A percentile compares a stretch with the other conserved stretches of the same genome.
phyloP scores from a whole-genome alignment of 345 rosid genomes.

The Linum tenue region DNA sequence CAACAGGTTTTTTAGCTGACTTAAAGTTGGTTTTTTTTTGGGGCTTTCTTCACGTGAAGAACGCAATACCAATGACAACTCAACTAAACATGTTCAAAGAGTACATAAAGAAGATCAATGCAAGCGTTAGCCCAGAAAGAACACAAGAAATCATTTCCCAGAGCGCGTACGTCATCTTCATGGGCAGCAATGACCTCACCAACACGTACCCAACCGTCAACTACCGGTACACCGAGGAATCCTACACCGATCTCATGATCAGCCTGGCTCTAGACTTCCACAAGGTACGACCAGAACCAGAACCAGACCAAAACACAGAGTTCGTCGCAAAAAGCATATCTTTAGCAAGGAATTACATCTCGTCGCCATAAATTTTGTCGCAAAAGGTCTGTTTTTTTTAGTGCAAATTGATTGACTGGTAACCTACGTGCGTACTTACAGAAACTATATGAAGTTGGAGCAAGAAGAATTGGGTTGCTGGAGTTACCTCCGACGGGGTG shows the following conservation, averaged over 20 bases:
- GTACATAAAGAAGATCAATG: slow-evolving; percentile 13
- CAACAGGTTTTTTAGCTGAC: background rate
- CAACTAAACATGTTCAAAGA: slow-evolving; percentile 14
- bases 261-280: slow-evolving; percentile 15
- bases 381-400: background rate
- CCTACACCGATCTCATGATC: slow-evolving; percentile 21
- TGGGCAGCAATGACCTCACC: slow-evolving; percentile 20
- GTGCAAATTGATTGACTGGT: background rate
- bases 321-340: too few species aligned
- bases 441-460: slow-evolving; percentile 50
- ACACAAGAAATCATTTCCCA: slow-evolving; percentile 5
- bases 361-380: too few species aligned
- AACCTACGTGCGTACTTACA: slow-evolving; percentile 6
- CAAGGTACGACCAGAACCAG: slow-evolving; percentile 10
- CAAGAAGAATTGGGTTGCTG: slow-evolving; percentile 42
- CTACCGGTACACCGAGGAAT: slow-evolving; percentile 1
- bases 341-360: too few species aligned
- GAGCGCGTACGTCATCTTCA: slow-evolving; percentile 10
- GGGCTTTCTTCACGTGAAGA: background rate
- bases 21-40: background rate
- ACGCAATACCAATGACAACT: background rate
- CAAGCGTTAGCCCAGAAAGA: slow-evolving; percentile 16
- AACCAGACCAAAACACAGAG: too few species aligned
- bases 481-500: slow-evolving; percentile 62
- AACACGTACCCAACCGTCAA: slow-evolving; percentile 13